Base-by-base conservation (phyloP, 805 yeast species). In the Metschnikowia gelsemii region DNA sequence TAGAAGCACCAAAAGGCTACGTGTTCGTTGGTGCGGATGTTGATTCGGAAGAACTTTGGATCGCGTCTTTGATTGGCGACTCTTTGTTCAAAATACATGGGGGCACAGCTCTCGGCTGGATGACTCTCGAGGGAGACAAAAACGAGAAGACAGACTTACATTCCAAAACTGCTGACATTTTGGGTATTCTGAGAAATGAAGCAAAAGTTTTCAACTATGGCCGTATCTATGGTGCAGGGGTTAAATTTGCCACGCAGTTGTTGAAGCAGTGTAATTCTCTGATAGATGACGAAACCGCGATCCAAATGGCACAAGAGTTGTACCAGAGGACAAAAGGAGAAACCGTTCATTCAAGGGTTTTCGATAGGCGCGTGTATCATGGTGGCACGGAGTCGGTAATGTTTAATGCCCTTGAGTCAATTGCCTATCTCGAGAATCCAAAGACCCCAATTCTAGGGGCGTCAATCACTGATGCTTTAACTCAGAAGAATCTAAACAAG, bases 41-140 rank as follows among this genome's bases (percentile, higher is more conserved):
- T 7, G 99, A 93, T 62, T 87, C 96, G 27, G 99, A 93, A 58
- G 99, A 93, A 58, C 71, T 93, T 31, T 93, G 99, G 99, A 93
- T 93, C 51, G 99, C 99, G 0, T 85, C 96, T 14, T 66, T 95
- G 18, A 82, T 91, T 23, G 97, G 99, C 3, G 99, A 93, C 59
- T 82, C 98, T 0, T 78, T 83, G 38, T 87, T 91, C 63, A 79
- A 83, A 24, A 68, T 86, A 18, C 99, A 93, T 61, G 99, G 99
- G 5, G 95, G 95, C 11, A 88, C 98, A 0, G 96, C 98, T 0
- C 76, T 95, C 40, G 97, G 98, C 0, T 95, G 99, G 99, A 95
- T 93, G 99, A 90, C 97, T 2, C 72, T 93, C 42, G 99, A 93
- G 68, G 99, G 99, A 14, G 81, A 91, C 3, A 93, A 93, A 64